A percentile compares a stretch with the other conserved stretches of the same genome.
Evolutionary conservation across 805 yeast species (phyloP).

Genomic region (Isabelozyma pseudorhagii): DNA sequence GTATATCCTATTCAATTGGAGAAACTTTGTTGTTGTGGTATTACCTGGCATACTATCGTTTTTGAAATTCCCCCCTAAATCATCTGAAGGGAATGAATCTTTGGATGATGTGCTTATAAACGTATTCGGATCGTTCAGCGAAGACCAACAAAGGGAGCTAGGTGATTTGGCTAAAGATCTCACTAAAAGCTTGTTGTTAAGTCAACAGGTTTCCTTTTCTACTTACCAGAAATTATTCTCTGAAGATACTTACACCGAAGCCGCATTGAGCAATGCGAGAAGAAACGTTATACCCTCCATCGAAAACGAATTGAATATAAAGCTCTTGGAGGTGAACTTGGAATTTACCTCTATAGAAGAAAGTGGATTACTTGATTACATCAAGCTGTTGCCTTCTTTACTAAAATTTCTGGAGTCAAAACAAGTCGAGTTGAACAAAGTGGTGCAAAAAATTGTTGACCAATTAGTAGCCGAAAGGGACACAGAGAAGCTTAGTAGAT

Average conservation of each 20-base stretch:
- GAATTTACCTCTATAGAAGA: conserved; percentile 42
- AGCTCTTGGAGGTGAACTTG: conserved; percentile 28
- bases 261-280: conserved; percentile 23
- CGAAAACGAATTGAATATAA: conserved; percentile 23
- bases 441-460: conserved; percentile 17
- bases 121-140: conserved; percentile 14
- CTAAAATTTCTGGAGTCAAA: conserved; percentile 19
- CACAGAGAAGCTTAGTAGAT: conserved; percentile 35
- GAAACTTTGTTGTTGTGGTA: conserved; percentile 28
- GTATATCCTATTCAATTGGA: conserved; percentile 31
- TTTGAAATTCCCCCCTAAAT: conserved; percentile 8
- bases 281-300: conserved; percentile 7
- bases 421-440: conserved; percentile 21
- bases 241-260: conserved; percentile 22
- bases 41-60: conserved; percentile 21
- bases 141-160: conserved; percentile 3
- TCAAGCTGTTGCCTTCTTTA: conserved; percentile 15
- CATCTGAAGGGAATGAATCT: conserved; percentile 5
- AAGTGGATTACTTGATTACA: conserved; percentile 29
- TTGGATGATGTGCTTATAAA: conserved; percentile 12
- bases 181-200: conserved; percentile 27
- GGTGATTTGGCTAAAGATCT: conserved; percentile 25
- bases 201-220: conserved; percentile 21
- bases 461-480: conserved; percentile 22
- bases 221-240: conserved; percentile 25